These are phyloP conservation scores for Arthroderma sp. DNA, from an alignment of 2,329 filamentous ascomycete genomes.

Conservation along the genomic window DNA sequence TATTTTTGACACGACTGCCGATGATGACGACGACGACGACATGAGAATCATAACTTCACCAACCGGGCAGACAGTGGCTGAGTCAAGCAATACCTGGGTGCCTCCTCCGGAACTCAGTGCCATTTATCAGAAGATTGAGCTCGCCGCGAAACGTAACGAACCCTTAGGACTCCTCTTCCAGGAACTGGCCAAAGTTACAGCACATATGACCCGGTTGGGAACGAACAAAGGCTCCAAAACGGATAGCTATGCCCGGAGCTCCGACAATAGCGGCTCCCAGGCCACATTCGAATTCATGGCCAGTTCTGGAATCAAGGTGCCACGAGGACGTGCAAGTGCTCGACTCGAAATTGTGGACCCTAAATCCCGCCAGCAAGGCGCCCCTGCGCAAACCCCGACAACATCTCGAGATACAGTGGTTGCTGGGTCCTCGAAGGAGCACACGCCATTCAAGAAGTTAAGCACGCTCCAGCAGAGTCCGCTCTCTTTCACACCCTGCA, in stretches of 20 bases:
- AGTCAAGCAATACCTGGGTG: not conserved
- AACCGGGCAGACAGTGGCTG: not conserved
- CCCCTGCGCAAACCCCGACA: not conserved
- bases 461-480: constrained; percentile 8
- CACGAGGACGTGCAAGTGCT: not conserved
- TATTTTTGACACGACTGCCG: not conserved
- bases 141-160: constrained; percentile 21
- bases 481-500: constrained; percentile 18
- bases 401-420: not conserved
- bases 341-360: not conserved
- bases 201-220: constrained; percentile 8
- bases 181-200: constrained; percentile 18
- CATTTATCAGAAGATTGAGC: constrained; percentile 24
- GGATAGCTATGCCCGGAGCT: not conserved
- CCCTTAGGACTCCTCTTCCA: constrained; percentile 21
- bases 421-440: not conserved
- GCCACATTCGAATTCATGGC: not conserved
- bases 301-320: not conserved
- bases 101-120: constrained; percentile 17
- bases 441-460: not conserved
- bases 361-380: not conserved
- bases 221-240: not conserved
- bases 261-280: not conserved
- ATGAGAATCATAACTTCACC: constrained; percentile 1
- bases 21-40: not conserved